These are phyloP conservation scores for Pyrus betulifolia DNA, from an alignment of 306 rosid species.

Conservation along the genomic window DNA sequence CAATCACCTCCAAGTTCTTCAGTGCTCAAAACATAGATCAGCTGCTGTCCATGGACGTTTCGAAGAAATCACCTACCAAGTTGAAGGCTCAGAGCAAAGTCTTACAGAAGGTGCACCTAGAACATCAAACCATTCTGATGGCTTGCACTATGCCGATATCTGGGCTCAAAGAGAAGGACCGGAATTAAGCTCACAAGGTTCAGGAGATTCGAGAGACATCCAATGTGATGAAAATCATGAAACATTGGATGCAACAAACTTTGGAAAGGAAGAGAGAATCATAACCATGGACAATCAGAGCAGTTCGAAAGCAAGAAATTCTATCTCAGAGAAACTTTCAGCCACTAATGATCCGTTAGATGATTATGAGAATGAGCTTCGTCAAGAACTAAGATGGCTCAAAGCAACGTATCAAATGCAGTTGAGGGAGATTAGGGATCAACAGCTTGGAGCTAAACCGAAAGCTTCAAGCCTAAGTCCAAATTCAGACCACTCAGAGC, in stretches of 20 bases:
- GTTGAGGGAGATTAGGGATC: slow-evolving; percentile 76
- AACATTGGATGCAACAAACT: slow-evolving; percentile 21
- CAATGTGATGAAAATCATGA: slow-evolving; percentile 30
- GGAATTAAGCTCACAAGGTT: slow-evolving; percentile 28
- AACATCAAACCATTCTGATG: slow-evolving; percentile 38
- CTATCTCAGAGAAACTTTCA: slow-evolving; percentile 19
- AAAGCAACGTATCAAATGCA: slow-evolving; percentile 94
- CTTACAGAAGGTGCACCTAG: slow-evolving; percentile 29
- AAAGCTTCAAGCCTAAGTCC: slow-evolving; percentile 29
- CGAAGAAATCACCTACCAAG: slow-evolving; percentile 91
- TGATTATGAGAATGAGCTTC: slow-evolving; percentile 64
- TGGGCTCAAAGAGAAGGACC: slow-evolving; percentile 75
- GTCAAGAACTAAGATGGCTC: slow-evolving; percentile 98
- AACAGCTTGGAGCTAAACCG: slow-evolving; percentile 43
- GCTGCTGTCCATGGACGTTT: slow-evolving; percentile 82
- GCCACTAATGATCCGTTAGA: slow-evolving; percentile 27
- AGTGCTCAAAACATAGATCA: slow-evolving; percentile 64
- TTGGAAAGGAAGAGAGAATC: slow-evolving; percentile 40
- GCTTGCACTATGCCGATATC: slow-evolving; percentile 59
- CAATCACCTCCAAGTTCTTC: slow-evolving; percentile 67
- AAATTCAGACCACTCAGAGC: slow-evolving; percentile 28
- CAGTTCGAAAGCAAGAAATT: slow-evolving; percentile 24
- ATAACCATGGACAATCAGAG: slow-evolving; percentile 30
- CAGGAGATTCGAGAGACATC: slow-evolving; percentile 40
- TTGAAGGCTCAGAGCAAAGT: slow-evolving; percentile 52